phyloP scores from a whole-genome alignment of 257 asterid species.

The Paulownia fortunei region DNA sequence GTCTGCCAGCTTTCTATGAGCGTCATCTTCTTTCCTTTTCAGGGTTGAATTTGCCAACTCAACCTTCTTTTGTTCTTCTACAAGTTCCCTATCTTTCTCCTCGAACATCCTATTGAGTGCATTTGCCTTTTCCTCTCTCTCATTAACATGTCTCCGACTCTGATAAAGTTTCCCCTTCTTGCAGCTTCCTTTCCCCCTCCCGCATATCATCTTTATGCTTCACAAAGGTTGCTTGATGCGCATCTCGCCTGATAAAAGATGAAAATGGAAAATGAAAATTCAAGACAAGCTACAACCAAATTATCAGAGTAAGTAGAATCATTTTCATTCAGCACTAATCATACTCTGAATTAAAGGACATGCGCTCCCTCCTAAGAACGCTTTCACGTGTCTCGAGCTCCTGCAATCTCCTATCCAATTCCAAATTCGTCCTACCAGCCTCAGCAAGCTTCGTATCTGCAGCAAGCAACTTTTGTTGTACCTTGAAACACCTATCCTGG shows the following conservation, averaged over 20 bases:
- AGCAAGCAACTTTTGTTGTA: conserved; percentile 67
- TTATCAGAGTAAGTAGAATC: neutral
- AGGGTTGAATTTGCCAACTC: conserved; percentile 46
- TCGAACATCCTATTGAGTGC: conserved; percentile 52
- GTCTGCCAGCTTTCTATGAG: conserved; percentile 55
- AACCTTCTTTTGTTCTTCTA: conserved; percentile 59
- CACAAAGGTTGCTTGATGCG: conserved; percentile 61
- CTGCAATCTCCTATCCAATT: conserved; percentile 77
- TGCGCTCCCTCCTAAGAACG: conserved; percentile 70
- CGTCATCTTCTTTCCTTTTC: conserved; percentile 67
- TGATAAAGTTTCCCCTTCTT: conserved; percentile 81
- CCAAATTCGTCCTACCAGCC: conserved; percentile 72
- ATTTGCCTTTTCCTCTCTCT: conserved; percentile 75
- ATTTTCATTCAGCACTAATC: conserved; percentile 27
- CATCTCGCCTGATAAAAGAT: conserved; percentile 62
- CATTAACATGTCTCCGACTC: conserved; percentile 63
- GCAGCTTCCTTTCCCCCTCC: conserved; percentile 83
- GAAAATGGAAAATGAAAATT: neutral
- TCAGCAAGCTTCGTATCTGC: conserved; percentile 89
- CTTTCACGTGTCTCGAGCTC: conserved; percentile 84
- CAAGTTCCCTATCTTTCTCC: conserved; percentile 62
- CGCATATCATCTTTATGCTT: conserved; percentile 70
- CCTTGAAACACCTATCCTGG: conserved; percentile 66
- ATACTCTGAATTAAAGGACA: conserved; percentile 81
- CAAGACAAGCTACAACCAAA: neutral